These are phyloP conservation scores for Claviceps lovelessii DNA, from an alignment of 2,329 filamentous ascomycete genomes.

Conservation along the genomic window DNA sequence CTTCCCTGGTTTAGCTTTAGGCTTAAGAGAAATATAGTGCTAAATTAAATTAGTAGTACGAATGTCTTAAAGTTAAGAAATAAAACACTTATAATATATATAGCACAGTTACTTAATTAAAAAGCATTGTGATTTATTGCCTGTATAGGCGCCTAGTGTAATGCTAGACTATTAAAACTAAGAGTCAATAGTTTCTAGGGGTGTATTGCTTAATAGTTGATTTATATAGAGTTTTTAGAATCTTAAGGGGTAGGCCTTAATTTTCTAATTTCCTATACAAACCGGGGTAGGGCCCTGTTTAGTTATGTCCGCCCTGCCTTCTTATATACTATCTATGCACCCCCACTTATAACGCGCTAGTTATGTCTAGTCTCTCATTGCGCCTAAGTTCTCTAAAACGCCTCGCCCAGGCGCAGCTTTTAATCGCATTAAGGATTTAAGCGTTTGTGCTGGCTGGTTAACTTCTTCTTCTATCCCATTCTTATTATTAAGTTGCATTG, in stretches of 20 bases:
- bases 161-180: not conserved
- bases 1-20: not conserved
- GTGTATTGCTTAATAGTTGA: not conserved
- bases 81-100: not conserved
- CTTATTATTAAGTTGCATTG: too few relatives aligned
- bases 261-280: not conserved
- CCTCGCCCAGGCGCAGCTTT: too few relatives aligned
- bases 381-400: too few relatives aligned
- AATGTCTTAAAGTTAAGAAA: not conserved
- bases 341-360: too few relatives aligned
- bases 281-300: rapidly evolving
- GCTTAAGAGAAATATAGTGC: not conserved
- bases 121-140: not conserved
- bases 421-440: too few relatives aligned
- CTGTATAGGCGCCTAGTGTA: not conserved
- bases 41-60: not conserved
- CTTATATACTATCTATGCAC: too few relatives aligned
- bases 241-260: not conserved
- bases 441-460: too few relatives aligned
- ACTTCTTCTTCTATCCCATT: too few relatives aligned
- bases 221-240: not conserved
- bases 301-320: not conserved
- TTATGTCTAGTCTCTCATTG: too few relatives aligned
- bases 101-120: not conserved
- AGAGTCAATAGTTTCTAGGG: not conserved